Percentiles rank a stretch among this genome's conserved stretches.
Conservation (phyloP, 805 yeast species). For the Priceomyces haplophilus region DNA sequence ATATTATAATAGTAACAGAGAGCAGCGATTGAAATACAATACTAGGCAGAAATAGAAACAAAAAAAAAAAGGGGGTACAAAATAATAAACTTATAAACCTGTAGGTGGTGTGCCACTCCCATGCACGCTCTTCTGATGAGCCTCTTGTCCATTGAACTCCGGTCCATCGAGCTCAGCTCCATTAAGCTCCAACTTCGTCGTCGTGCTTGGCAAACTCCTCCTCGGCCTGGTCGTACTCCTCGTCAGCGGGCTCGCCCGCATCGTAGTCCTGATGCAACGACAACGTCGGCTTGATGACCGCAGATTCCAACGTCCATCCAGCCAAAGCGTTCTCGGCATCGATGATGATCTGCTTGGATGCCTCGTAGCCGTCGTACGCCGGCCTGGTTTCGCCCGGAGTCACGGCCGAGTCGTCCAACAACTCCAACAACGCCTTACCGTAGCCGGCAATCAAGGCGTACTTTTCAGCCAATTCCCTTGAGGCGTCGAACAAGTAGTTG, state of each 20-base stretch:
- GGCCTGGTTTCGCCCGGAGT: constrained; percentile 93
- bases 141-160: neutral
- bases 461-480: constrained; percentile 83
- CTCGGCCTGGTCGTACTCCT: constrained; percentile 49
- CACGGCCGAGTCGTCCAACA: constrained; percentile 80
- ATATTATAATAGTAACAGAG: too few relatives aligned
- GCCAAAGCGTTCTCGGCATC: constrained; percentile 83
- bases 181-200: constrained; percentile 18
- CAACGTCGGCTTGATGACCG: constrained; percentile 79
- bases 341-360: constrained; percentile 80
- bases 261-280: constrained; percentile 63
- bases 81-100: neutral
- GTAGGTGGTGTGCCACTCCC: too few relatives aligned
- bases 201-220: constrained; percentile 52
- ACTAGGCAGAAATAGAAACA: neutral
- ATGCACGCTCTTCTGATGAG: neutral
- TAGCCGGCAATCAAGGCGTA: constrained; percentile 83
- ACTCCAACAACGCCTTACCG: constrained; percentile 81
- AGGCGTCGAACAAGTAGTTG: constrained; percentile 80
- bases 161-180: too few relatives aligned
- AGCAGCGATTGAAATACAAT: neutral
- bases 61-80: too few relatives aligned
- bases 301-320: constrained; percentile 79
- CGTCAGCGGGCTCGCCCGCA: constrained; percentile 46
- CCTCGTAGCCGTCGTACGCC: constrained; percentile 84